Conservation (phyloP, 2,329 filamentous ascomycete genomes). For the Alternaria arbusti region DNA sequence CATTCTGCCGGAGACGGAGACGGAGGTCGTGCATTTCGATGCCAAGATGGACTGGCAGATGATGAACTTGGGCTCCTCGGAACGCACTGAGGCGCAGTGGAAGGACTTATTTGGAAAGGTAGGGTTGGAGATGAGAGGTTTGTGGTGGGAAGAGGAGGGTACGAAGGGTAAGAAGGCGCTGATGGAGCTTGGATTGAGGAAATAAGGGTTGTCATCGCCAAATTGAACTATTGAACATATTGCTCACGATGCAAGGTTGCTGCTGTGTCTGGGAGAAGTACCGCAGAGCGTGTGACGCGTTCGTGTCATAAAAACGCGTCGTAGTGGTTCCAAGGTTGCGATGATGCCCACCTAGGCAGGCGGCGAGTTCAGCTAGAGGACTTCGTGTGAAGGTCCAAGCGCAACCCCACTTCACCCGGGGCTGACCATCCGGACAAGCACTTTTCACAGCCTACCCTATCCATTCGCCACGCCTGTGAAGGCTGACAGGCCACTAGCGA, state of each 20-base stretch:
- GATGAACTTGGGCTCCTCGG: conserved; percentile 49
- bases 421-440: too few relatives aligned
- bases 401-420: neutral
- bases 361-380: neutral
- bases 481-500: too few relatives aligned
- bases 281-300: too few relatives aligned
- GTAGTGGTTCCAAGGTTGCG: too few relatives aligned
- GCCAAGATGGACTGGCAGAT: conserved; percentile 52
- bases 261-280: too few relatives aligned
- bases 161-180: neutral
- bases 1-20: conserved; percentile 44
- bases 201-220: too few relatives aligned
- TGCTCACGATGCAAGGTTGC: too few relatives aligned
- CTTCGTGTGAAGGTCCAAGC: neutral
- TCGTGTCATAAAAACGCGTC: neutral
- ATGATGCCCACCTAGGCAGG: neutral
- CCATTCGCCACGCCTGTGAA: too few relatives aligned
- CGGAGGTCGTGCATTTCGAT: conserved; percentile 35
- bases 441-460: too few relatives aligned
- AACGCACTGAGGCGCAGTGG: conserved; percentile 53
- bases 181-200: neutral
- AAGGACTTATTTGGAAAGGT: conserved; percentile 36
- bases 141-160: conserved; percentile 34
- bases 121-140: conserved; percentile 46
- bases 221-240: too few relatives aligned